phyloP scores from a whole-genome alignment of 306 rosid species.

The Quercus mongolica region DNA sequence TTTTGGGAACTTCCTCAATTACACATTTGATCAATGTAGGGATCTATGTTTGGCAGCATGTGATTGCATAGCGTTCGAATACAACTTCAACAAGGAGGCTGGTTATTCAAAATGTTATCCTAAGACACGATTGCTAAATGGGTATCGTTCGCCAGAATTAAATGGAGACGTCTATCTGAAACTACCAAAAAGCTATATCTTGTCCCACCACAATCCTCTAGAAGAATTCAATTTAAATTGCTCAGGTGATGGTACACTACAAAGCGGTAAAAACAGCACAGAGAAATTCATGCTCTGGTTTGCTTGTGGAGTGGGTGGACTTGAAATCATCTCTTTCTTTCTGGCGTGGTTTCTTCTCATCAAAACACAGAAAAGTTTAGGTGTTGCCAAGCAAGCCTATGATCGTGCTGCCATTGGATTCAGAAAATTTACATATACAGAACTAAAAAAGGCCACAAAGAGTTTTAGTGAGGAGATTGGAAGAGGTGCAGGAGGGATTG shows the following conservation, averaged over 20 bases:
- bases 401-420: constrained; percentile 46
- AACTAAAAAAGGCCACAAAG: constrained; percentile 43
- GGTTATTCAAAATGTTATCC: constrained; percentile 13
- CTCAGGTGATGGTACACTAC: background rate
- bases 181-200: constrained; percentile 4
- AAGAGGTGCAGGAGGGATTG: constrained; percentile 56
- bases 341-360: constrained; percentile 10
- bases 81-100: background rate
- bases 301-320: constrained; percentile 21
- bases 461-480: constrained; percentile 59
- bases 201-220: background rate
- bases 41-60: constrained; percentile 19
- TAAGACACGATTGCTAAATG: constrained; percentile 27
- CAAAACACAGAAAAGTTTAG: background rate
- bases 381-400: constrained; percentile 12
- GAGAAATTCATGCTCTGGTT: constrained; percentile 16
- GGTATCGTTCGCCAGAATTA: background rate
- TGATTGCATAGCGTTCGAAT: constrained; percentile 27
- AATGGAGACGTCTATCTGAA: constrained; percentile 6
- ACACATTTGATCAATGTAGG: constrained; percentile 16
- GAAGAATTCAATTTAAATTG: constrained; percentile 11
- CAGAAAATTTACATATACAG: constrained; percentile 39
- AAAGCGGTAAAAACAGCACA: background rate
- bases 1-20: background rate
- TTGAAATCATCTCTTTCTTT: constrained; percentile 20